These are phyloP conservation scores for Aspergillus fumigatus DNA, from an alignment of 2,329 filamentous ascomycete species.

Conservation along the genomic window DNA sequence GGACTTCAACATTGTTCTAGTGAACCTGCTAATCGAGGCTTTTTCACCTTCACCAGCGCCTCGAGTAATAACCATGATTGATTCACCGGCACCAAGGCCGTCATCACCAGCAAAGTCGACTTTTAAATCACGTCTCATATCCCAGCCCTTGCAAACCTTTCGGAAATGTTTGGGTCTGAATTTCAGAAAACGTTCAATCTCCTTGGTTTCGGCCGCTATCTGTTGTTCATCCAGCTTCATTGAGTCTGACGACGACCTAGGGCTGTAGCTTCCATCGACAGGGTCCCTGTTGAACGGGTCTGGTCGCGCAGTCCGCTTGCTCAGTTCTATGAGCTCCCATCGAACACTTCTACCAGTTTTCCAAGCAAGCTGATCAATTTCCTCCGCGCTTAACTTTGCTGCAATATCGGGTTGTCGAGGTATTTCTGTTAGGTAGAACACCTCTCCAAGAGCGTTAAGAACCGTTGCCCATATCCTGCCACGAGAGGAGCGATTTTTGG, in stretches of 20 bases:
- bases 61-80: conserved; percentile 67
- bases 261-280: conserved; percentile 71
- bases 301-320: conserved; percentile 64
- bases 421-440: conserved; percentile 75
- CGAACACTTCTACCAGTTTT: conserved; percentile 69
- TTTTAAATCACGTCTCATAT: conserved; percentile 80
- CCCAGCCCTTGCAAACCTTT: conserved; percentile 76
- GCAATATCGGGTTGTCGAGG: conserved; percentile 54
- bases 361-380: conserved; percentile 69
- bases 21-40: conserved; percentile 54
- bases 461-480: conserved; percentile 83
- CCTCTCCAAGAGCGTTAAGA: conserved; percentile 88
- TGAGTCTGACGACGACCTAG: conserved; percentile 68
- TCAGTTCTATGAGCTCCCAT: conserved; percentile 78
- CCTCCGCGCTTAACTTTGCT: conserved; percentile 41
- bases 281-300: conserved; percentile 69
- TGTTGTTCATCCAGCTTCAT: conserved; percentile 69
- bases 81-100: conserved; percentile 70
- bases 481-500: conserved; percentile 61
- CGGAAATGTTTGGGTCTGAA: conserved; percentile 75
- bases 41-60: conserved; percentile 59
- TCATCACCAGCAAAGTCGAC: conserved; percentile 87
- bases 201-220: conserved; percentile 68
- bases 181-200: conserved; percentile 71
- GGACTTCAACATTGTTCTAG: conserved; percentile 47